A percentile compares a stretch with the other conserved stretches of the same genome.
phyloP scores from a whole-genome alignment of 2,329 filamentous ascomycete species.

The Claviceps purpurea region DNA sequence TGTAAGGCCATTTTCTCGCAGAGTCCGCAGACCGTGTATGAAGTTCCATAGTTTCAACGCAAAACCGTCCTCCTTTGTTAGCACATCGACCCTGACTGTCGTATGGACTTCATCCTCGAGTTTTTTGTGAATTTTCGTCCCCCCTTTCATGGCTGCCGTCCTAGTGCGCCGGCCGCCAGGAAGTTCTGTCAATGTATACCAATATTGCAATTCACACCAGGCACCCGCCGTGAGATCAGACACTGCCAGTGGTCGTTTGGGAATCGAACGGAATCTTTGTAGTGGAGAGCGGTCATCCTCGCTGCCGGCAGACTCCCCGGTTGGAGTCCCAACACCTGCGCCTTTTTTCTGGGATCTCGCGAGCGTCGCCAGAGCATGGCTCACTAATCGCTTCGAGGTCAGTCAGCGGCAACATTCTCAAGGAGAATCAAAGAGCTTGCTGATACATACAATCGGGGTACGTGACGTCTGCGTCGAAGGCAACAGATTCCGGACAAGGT shows the following conservation, averaged over 20 bases:
- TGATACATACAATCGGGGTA: conserved; percentile 41
- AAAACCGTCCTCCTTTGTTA: conserved; percentile 68
- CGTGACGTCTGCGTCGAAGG: conserved; percentile 17
- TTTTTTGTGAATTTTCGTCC: conserved; percentile 64
- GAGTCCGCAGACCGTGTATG: conserved; percentile 66
- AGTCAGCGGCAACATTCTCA: conserved; percentile 24
- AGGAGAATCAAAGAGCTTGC: neutral
- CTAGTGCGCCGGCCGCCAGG: conserved; percentile 58
- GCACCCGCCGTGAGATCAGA: conserved; percentile 78
- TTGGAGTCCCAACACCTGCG: neutral
- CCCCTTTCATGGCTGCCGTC: conserved; percentile 74
- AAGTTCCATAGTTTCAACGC: conserved; percentile 82
- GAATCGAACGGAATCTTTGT: conserved; percentile 63
- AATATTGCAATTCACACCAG: conserved; percentile 95
- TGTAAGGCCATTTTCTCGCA: conserved; percentile 58
- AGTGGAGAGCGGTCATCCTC: conserved; percentile 43
- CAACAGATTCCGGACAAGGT: neutral
- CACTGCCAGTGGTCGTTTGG: conserved; percentile 69
- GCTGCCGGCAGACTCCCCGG: neutral
- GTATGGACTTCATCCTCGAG: conserved; percentile 79
- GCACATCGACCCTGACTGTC: conserved; percentile 57
- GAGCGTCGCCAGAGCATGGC: conserved; percentile 23
- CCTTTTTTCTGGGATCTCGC: conserved; percentile 8
- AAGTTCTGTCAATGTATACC: conserved; percentile 65
- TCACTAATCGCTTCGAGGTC: conserved; percentile 60